phyloP scores from a whole-genome alignment of 2,329 filamentous ascomycete species.

The Diaporthe destruens region DNA sequence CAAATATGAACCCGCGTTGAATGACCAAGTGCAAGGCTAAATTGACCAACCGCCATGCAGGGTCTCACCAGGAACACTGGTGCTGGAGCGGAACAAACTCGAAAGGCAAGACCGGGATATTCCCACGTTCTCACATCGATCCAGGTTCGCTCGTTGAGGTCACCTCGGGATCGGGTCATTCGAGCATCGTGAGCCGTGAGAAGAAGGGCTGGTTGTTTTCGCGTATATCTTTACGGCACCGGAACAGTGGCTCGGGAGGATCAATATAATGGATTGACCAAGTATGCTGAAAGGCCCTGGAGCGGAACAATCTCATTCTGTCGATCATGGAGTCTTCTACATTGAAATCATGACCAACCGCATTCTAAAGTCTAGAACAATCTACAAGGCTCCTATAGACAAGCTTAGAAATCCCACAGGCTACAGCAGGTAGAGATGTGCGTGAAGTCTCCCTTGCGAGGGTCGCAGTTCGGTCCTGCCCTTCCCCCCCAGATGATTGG shows the following conservation, averaged over 20 bases:
- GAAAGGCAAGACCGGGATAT: slow-evolving; percentile 66
- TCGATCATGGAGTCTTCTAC: not conserved
- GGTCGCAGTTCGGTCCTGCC: not conserved
- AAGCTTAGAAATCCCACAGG: no score
- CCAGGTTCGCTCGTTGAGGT: slow-evolving; percentile 58
- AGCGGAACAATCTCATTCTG: not conserved
- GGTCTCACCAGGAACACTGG: slow-evolving; percentile 63
- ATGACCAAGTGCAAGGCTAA: not conserved
- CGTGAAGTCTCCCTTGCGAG: no score
- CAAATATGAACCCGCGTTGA: not conserved
- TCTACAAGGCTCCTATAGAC: no score
- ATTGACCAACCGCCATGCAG: slow-evolving; percentile 46
- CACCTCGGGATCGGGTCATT: slow-evolving; percentile 47
- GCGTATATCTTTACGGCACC: slow-evolving; percentile 50
- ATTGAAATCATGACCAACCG: no score
- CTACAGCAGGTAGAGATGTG: no score
- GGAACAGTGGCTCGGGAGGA: slow-evolving; percentile 44
- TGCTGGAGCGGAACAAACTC: slow-evolving; percentile 68
- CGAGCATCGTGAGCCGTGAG: slow-evolving; percentile 52
- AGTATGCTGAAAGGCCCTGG: not conserved
- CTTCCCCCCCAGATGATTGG: not conserved
- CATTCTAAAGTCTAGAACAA: no score
- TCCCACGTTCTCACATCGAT: slow-evolving; percentile 64
- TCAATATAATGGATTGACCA: not conserved
- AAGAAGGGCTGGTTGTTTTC: slow-evolving; percentile 52